These are phyloP conservation scores for Paramecium octaurelia DNA, from an alignment of 73 alveolate genomes.

Conservation along the genomic window DNA sequence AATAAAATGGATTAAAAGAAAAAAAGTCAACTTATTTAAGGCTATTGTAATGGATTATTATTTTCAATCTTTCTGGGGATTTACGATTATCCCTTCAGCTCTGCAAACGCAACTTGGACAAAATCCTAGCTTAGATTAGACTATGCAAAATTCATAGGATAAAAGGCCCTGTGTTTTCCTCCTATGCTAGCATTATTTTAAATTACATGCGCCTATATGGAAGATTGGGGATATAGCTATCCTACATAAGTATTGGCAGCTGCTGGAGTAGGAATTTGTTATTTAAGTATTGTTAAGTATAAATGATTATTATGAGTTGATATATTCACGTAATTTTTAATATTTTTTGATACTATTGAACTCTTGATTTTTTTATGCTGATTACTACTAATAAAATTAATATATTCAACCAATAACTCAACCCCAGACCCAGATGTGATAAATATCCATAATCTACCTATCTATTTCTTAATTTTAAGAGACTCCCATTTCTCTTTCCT, in stretches of 20 bases:
- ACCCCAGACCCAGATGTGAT: not conserved
- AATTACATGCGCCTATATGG: not conserved
- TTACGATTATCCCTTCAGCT: not conserved
- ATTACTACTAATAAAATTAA: not conserved
- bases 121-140: not conserved
- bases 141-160: not conserved
- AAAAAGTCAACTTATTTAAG: not conserved
- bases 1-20: not conserved
- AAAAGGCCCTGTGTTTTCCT: not conserved
- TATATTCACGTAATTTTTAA: not conserved
- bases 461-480: not conserved
- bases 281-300: not conserved
- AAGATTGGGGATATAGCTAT: not conserved
- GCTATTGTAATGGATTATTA: not conserved
- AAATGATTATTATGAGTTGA: not conserved
- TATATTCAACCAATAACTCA: not conserved
- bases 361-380: not conserved
- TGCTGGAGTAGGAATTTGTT: not conserved
- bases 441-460: not conserved
- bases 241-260: not conserved
- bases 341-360: not conserved
- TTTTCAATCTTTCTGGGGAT: not conserved
- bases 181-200: not conserved
- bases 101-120: not conserved
- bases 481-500: not conserved